Base-by-base conservation (phyloP, 305 asterid species). In the Fraxinus nigra region DNA sequence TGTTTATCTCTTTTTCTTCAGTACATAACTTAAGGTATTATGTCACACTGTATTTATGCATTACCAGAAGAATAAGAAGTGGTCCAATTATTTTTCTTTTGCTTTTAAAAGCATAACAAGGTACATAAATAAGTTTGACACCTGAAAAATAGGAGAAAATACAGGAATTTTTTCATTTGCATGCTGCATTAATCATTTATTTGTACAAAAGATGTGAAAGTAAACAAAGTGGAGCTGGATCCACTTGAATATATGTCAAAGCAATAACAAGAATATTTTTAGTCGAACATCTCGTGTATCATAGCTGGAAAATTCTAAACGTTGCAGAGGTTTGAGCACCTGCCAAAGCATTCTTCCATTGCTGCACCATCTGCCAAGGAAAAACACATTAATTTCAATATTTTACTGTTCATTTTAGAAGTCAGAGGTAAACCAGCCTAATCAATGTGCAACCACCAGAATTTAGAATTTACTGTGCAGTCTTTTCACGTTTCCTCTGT, bases 291-390 rank as follows among this genome's bases (percentile, higher is more conserved):
- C 24, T 54, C 10, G 48, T 48, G 61, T 82, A 63, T 43, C 48
- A 65, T n/a, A n/a, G 54, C 72, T 65, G 5, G 40, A 7, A 5
- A 20, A 38, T 32, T 72, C 83, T 81, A 76, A 76, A 35, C 14
- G 24, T 72, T 83, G 87, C 93, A 90, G 75, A 76, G 51, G 43
- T 85, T 77, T 46, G 37, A 81, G 76, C 91, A 90, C 22, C 78
- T 63, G 24, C 82, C 85, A 74, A 82, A 80, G 86, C 93, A 90
- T 22, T 78, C 75, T 34, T 90, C 86, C 87, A 75, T 20, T 33
- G 56, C 78, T 75, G 79, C 89, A 61, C 88, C 85, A 83, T 79
- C 88, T 82, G 88, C 77, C 75, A 37, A 28, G 24, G n/a, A 1
- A 75, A 34, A 24, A 72, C 16, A 77, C 37, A 84, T 8, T 46